A percentile compares a stretch with the other conserved stretches of the same genome.
phyloP scores from a whole-genome alignment of 2,329 filamentous ascomycete species.

The Boeremia lycopersici region DNA sequence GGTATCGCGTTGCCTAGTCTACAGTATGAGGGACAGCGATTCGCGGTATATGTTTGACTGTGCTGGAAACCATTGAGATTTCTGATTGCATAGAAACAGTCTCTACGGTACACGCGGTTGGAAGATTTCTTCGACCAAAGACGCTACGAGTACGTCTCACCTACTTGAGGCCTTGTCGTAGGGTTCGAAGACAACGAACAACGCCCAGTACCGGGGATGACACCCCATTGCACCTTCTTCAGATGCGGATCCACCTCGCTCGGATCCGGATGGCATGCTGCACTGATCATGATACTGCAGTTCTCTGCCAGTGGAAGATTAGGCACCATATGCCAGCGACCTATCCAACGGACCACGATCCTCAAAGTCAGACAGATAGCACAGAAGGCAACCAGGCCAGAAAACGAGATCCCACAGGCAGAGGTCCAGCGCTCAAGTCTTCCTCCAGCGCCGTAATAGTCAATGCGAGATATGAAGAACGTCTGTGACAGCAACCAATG shows the following conservation, averaged over 20 bases:
- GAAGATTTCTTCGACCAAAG: no score
- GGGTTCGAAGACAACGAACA: neutral
- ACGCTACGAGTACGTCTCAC: neutral
- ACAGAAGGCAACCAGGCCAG: constrained; percentile 53
- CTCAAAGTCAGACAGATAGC: constrained; percentile 68
- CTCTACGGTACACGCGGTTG: no score
- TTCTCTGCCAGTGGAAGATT: constrained; percentile 64
- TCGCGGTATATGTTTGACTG: no score
- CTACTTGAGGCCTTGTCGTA: neutral
- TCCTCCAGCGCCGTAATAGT: neutral
- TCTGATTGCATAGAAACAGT: no score
- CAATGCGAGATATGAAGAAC: constrained; percentile 43
- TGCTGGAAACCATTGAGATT: no score
- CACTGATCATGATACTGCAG: constrained; percentile 56
- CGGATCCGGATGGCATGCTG: constrained; percentile 29
- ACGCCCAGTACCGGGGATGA: neutral
- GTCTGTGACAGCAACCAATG: constrained; percentile 55
- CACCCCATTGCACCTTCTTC: constrained; percentile 33
- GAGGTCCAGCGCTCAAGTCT: neutral
- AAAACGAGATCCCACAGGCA: neutral
- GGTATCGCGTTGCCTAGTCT: no score
- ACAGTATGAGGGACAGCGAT: no score
- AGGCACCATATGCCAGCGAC: constrained; percentile 49
- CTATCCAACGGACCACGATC: constrained; percentile 62
- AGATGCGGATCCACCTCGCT: constrained; percentile 21